A percentile compares a stretch with the other conserved stretches of the same genome.
These are phyloP conservation scores for Gaultheria prostrata DNA, from an alignment of 148 eudicot species.

Conservation along the genomic window DNA sequence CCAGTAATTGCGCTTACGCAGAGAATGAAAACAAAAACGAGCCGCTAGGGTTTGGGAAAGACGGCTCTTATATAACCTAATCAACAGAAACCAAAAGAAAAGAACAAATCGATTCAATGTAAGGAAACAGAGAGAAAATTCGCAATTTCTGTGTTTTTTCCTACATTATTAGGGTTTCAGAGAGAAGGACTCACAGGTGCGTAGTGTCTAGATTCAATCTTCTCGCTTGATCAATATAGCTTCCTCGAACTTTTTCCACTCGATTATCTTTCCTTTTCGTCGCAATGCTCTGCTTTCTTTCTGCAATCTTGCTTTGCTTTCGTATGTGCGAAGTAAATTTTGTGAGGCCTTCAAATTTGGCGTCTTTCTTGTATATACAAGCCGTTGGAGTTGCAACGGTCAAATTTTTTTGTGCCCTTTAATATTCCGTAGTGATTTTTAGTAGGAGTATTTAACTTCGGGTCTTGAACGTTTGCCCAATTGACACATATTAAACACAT, in stretches of 20 bases:
- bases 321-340: not conserved
- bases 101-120: not conserved
- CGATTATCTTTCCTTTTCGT: not conserved
- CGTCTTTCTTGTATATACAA: not conserved
- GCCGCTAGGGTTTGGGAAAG: not conserved
- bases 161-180: slow-evolving; percentile 5
- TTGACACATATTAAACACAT: no score
- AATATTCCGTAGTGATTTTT: not conserved
- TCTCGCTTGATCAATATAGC: not conserved
- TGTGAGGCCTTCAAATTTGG: not conserved
- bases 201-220: not conserved
- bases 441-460: no score
- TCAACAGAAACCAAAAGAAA: not conserved
- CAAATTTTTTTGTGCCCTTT: not conserved
- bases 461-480: no score
- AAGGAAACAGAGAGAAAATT: not conserved
- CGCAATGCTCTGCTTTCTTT: not conserved
- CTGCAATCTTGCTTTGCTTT: not conserved
- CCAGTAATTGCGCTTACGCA: not conserved
- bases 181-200: slow-evolving; percentile 4
- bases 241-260: slow-evolving; percentile 3
- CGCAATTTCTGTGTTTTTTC: not conserved
- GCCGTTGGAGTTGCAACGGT: not conserved
- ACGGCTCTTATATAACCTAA: not conserved
- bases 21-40: not conserved